Evolutionary conservation across 1,284 basidiomycete species (phyloP), one percentile per base, ranked within the genome.

Genomic region (Amylostereum chailletii): DNA sequence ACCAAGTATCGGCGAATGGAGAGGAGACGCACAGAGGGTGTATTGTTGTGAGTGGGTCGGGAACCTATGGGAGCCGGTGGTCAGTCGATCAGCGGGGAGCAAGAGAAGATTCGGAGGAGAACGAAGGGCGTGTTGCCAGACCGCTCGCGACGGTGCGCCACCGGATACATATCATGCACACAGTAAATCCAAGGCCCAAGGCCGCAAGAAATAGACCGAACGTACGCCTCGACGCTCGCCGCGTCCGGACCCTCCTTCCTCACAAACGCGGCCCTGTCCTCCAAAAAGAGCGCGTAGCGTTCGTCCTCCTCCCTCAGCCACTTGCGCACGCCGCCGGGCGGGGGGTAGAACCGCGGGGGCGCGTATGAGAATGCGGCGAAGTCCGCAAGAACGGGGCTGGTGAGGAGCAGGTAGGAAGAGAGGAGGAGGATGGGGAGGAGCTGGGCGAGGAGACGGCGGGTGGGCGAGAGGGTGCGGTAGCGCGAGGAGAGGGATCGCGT

Each of bases 11-110:
- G 8, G 42, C 9, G 26, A 3, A 42, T 27, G 2, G 10, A 1
- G 6, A 5, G n/a, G 11, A 40, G 27, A 41, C 66, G 49, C 46
- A 68, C 64, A 66, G 19, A 68, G 56, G 0, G 66, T 68, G 42
- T 66, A 66, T 42, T 55, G 63, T 42, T 66, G 62, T 42, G 64
- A 63, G 37, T 61, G 32, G 19, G 19, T 37, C 4, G 52, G 52
- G 45, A 53, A 51, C 2, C 49, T 51, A 39, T 29, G 10, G 29
- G 27, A 34, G 8, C 37, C 10, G 44, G 11, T 30, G 3, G 31
- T 10, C 30, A 42, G 30, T 29, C 19, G 19, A 19, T 19, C 19
- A 19, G 19, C 19, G 19, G 19, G 19, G 19, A 19, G 19, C 19
- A 19, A 19, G 19, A 19, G 19, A 19, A 19, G 19, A 19, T 19